Percentiles rank a stretch among this genome's conserved stretches.
phyloP scores from a whole-genome alignment of 2,329 filamentous ascomycete genomes.

The Exophiala calicioides region DNA sequence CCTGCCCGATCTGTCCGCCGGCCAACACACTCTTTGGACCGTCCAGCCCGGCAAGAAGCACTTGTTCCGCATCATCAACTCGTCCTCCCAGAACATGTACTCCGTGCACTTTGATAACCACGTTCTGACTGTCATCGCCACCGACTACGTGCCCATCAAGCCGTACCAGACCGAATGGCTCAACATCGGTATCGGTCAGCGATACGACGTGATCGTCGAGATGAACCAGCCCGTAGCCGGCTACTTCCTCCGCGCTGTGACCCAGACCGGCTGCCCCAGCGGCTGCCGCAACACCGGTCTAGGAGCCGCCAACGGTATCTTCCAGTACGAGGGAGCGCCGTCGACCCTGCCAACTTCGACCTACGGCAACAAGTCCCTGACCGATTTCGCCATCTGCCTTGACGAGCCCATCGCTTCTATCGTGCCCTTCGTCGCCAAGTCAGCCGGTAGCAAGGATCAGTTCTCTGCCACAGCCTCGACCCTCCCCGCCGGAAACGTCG shows the following conservation, averaged over 20 bases:
- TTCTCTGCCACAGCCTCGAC: constrained; percentile 32
- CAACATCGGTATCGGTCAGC: constrained; percentile 49
- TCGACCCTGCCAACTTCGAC: constrained; percentile 32
- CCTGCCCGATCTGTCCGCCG: constrained; percentile 21
- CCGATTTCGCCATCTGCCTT: constrained; percentile 32
- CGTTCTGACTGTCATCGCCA: constrained; percentile 57
- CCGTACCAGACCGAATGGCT: constrained; percentile 55
- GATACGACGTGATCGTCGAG: constrained; percentile 47
- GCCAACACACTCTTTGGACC: constrained; percentile 29
- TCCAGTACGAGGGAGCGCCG: constrained; percentile 31
- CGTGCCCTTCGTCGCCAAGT: constrained; percentile 30
- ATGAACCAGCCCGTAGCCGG: constrained; percentile 40
- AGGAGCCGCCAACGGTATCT: constrained; percentile 32
- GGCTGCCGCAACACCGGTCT: constrained; percentile 24
- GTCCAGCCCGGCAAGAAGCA: constrained; percentile 37
- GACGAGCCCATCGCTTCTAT: constrained; percentile 33
- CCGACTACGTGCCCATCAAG: constrained; percentile 55
- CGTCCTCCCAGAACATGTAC: constrained; percentile 52
- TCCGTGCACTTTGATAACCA: constrained; percentile 58
- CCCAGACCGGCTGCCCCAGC: constrained; percentile 32
- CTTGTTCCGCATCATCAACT: constrained; percentile 40
- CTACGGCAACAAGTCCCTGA: constrained; percentile 30
- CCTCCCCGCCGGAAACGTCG: constrained; percentile 28
- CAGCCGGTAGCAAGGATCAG: constrained; percentile 28
- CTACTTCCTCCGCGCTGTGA: constrained; percentile 46